These are phyloP conservation scores for Phialophora tarda DNA, from an alignment of 2,329 filamentous ascomycete species.

Conservation along the genomic window DNA sequence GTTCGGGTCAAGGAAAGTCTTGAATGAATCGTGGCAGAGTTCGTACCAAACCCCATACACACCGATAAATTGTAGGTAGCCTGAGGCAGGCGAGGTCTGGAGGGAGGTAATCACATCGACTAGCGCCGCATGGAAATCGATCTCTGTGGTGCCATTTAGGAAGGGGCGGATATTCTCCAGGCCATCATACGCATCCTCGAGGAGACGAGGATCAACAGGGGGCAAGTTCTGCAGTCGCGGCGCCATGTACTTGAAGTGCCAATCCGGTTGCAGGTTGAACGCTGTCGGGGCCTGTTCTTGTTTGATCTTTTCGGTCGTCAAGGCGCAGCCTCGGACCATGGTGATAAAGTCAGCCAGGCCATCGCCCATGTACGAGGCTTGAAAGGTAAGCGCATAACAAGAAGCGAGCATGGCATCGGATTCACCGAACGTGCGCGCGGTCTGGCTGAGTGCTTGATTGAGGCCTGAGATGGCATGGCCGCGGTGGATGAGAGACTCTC, in stretches of 20 bases:
- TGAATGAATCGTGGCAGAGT: constrained; percentile 51
- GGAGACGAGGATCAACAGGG: constrained; percentile 28
- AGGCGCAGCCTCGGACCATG: constrained; percentile 45
- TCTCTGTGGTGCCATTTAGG: constrained; percentile 43
- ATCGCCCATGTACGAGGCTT: constrained; percentile 45
- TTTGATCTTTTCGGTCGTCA: constrained; percentile 47
- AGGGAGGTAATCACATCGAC: constrained; percentile 36
- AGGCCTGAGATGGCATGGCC: constrained; percentile 68
- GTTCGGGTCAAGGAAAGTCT: constrained; percentile 50
- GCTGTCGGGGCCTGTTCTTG: constrained; percentile 38
- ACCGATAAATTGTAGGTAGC: constrained; percentile 51
- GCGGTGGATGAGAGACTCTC: constrained; percentile 67
- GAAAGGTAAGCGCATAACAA: constrained; percentile 45
- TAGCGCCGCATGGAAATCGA: constrained; percentile 38
- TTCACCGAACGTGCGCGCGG: constrained; percentile 35
- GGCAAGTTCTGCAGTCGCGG: constrained; percentile 37
- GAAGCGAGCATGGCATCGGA: constrained; percentile 44
- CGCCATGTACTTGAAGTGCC: constrained; percentile 38
- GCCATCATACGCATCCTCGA: constrained; percentile 34
- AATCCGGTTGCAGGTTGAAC: constrained; percentile 39
- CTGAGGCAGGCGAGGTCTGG: constrained; percentile 35
- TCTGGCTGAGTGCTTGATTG: constrained; percentile 57
- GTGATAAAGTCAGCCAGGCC: constrained; percentile 45
- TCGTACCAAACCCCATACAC: constrained; percentile 51
- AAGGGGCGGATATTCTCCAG: constrained; percentile 39